Evolutionary conservation across 2,329 filamentous ascomycete species (phyloP).

Genomic region (Periconia sp.): DNA sequence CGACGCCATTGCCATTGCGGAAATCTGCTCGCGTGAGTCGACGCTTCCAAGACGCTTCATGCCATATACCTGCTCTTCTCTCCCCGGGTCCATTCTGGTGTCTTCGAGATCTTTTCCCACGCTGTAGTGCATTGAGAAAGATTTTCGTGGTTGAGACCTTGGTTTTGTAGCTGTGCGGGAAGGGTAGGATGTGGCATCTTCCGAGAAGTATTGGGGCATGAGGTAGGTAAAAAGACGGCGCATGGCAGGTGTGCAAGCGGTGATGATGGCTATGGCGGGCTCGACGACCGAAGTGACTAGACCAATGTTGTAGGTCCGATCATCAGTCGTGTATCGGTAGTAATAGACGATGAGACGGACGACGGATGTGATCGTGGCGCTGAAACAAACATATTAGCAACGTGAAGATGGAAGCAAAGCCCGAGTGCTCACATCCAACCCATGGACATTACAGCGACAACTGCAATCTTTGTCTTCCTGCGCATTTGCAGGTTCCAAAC

Average conservation of each 20-base stretch:
- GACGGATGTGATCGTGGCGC: conserved; percentile 41
- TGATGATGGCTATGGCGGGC: conserved; percentile 56
- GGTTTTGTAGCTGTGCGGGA: conserved; percentile 6
- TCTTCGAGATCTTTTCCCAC: conserved; percentile 12
- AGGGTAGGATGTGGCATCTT: conserved; percentile 22
- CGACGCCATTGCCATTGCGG: conserved; percentile 1
- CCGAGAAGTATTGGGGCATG: conserved; percentile 37
- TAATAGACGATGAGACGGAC: conserved; percentile 49
- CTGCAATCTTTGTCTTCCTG: conserved; percentile 40
- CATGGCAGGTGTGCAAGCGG: conserved; percentile 61
- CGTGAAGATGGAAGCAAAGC: background rate
- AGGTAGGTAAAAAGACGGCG: conserved; percentile 52
- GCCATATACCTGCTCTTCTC: conserved; percentile 19
- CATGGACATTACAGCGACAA: conserved; percentile 41
- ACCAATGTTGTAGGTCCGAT: conserved; percentile 44
- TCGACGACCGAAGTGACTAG: conserved; percentile 48
- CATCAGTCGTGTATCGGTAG: conserved; percentile 44
- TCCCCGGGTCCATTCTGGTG: conserved; percentile 4
- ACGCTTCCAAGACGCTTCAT: conserved; percentile 20
- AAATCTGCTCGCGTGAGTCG: conserved; percentile 21
- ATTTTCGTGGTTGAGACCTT: conserved; percentile 8
- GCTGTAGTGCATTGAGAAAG: conserved; percentile 4
- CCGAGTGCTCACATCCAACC: conserved; percentile 41
- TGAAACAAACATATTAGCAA: conserved; percentile 13
- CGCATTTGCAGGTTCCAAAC: conserved; percentile 54